Evolutionary conservation across 2,329 filamentous ascomycete genomes (phyloP), one percentile per base, ranked within the genome.

Genomic region (Albifimbria verrucaria): DNA sequence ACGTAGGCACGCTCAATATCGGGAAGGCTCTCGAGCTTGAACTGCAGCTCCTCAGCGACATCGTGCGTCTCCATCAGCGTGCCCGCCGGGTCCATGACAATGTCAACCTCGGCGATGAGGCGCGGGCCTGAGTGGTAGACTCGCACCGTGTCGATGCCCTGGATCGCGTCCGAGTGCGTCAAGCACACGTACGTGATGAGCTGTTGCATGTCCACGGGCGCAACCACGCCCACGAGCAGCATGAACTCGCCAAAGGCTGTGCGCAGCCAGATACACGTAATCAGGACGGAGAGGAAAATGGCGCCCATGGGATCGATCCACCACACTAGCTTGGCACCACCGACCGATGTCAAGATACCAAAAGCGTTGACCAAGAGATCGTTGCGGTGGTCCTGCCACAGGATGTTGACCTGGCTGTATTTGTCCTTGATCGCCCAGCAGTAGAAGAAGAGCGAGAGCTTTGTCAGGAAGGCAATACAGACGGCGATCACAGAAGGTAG

Each of bases 301-400:
- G 94, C 93, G 43, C 94, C 94, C 75, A 89, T 85, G 0, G 94
- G 92, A 72, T 99, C 94, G 59, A 99, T 86, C 90, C 91, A 97
- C 93, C 93, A 97, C 55, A 78, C 77, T 21, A 97, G 77, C 76
- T 96, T 95, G 58, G 86, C 85, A 28, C 94, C 94, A 52, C 91
- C 90, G n/a, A 97, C 87, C 3, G 89, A 93, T 1, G 92, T 97
- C 51, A 97, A 72, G 58, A 97, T 86, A 82, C 89, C 92, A 61
- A 96, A 91, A 51, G 91, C 91, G 69, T 97, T 99, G 80, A 99
- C 91, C 63, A 96, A 79, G n/a, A 99, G 78, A 67, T 99, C 94
- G 67, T 99, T 99, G 56, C 94, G 87, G 74, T 99, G 94, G 66
- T 97, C 93, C 70, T 96, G 90, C 92, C 92, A 97, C 15, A 97